phyloP scores from a whole-genome alignment of 2,329 filamentous ascomycete species.

The Cytospora chrysosperma region DNA sequence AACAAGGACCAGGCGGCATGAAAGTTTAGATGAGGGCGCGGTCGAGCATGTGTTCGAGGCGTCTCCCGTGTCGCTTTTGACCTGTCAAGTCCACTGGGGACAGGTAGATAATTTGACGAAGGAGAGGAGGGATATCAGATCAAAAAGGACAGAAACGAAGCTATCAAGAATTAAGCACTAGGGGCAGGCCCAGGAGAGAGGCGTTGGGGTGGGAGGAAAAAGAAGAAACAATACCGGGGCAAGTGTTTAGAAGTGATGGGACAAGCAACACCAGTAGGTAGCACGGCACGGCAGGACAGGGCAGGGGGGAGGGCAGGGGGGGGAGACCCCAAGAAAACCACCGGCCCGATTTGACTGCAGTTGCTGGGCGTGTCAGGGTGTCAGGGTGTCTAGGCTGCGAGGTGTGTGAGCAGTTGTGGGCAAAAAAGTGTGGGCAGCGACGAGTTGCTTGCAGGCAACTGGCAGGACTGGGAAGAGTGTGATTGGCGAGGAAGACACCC shows the following conservation, averaged over 20 bases:
- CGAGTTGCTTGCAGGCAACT: not conserved
- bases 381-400: not conserved
- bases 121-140: not conserved
- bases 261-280: not conserved
- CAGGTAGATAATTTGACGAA: constrained; percentile 11
- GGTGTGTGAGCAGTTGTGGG: not conserved
- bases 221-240: constrained; percentile 4
- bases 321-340: constrained; percentile 9
- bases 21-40: not conserved
- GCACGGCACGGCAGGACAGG: not conserved
- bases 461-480: too few relatives aligned
- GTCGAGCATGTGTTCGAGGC: constrained; percentile 11
- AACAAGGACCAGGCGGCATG: constrained; percentile 3
- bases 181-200: not conserved
- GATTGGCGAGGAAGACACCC: not conserved
- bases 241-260: not conserved
- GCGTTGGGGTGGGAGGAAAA: not conserved
- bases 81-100: constrained; percentile 23
- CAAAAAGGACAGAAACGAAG: not conserved
- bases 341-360: constrained; percentile 13
- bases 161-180: not conserved
- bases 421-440: not conserved
- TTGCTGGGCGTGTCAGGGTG: constrained; percentile 5
- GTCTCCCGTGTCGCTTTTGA: constrained; percentile 17
- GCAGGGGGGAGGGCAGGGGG: not conserved